Conservation (phyloP, 176 grass and related monocot genomes). For the Juncus inflexus region DNA sequence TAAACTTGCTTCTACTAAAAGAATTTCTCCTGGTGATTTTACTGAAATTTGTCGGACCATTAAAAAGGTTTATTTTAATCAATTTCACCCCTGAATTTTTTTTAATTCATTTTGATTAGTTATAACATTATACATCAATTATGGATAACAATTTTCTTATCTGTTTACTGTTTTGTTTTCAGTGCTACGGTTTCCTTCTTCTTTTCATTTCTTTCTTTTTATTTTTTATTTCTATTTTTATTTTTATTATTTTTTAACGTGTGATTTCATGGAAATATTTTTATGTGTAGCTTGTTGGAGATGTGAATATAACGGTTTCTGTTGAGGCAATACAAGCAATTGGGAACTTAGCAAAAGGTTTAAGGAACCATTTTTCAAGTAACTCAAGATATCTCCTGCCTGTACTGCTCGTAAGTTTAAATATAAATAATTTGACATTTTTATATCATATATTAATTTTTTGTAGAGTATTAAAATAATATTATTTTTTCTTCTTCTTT, state of each 20-base stretch:
- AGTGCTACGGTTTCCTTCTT: too few relatives aligned
- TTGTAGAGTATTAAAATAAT: not conserved
- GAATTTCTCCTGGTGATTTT: constrained; percentile 91
- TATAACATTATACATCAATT: too few relatives aligned
- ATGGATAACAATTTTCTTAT: too few relatives aligned
- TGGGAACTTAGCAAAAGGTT: constrained; percentile 86
- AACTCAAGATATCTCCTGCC: constrained; percentile 81
- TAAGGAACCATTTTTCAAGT: constrained; percentile 81
- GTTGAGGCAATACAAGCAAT: constrained; percentile 90
- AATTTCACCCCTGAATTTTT: not conserved
- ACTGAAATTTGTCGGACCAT: constrained; percentile 83
- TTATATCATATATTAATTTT: too few relatives aligned
- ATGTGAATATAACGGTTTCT: constrained; percentile 93
- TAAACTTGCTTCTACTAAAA: constrained; percentile 94
- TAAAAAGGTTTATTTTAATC: constrained; percentile 61
- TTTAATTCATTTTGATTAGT: not conserved
- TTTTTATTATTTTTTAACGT: too few relatives aligned
- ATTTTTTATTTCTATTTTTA: too few relatives aligned
- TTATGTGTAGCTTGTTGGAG: constrained; percentile 66
- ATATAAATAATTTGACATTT: too few relatives aligned
- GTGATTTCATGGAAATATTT: not conserved
- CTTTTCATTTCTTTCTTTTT: too few relatives aligned
- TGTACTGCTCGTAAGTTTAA: constrained; percentile 80
- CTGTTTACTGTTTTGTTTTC: too few relatives aligned
- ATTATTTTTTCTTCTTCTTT: not conserved